Evolutionary conservation across 192 early-diverging fungal species (phyloP), one percentile per base, ranked within the genome.

Genomic region (Coemansia sp.): DNA sequence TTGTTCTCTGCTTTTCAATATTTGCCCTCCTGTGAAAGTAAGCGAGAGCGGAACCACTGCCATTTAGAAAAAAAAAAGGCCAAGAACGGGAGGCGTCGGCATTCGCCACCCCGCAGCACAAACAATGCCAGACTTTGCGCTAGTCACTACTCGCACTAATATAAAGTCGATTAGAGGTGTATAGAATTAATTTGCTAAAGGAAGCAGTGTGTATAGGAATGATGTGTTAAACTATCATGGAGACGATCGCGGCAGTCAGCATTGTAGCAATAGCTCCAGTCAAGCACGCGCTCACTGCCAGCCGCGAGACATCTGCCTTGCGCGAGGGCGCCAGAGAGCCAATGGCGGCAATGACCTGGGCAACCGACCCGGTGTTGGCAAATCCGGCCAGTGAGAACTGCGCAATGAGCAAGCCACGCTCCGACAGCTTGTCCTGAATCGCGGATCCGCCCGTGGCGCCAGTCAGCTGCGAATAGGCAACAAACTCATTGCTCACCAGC

Each of bases 401-500:
- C 1, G 82, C 70, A 56, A 90, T 82, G 34, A 84, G 37, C 15
- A 68, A 32, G 0, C 81, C 75, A 37, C 88, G 85, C 8, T 36
- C 21, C 6, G 80, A 65, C 22, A 90, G 70, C 5, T 35, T 32
- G 22, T 61, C 72, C 52, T 63, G 61, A 22, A 81, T 70, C 8
- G 64, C 24, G 5, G 35, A n/a, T 1, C 21, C 36, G 4, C 73
- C 67, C 14, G 48, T 10, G 4, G 48, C 50, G 21, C 69, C 74
- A 11, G 64, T 67, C 21, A 78, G 62, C 33, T 58, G 39, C 12
- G 66, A 66, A 69, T 90, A 95, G 22, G 88, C 93, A 27, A 86
- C 86, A 78, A 95, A 93, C 83, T 95, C 93, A 74, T 93, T 95
- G 63, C 85, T 84, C 69, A 90, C 82, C 40, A 92, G 83, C 81